Percentiles rank a stretch among this genome's conserved stretches.
Evolutionary conservation across 148 eudicot species (phyloP).

Genomic region (Polygonum maritimum): DNA sequence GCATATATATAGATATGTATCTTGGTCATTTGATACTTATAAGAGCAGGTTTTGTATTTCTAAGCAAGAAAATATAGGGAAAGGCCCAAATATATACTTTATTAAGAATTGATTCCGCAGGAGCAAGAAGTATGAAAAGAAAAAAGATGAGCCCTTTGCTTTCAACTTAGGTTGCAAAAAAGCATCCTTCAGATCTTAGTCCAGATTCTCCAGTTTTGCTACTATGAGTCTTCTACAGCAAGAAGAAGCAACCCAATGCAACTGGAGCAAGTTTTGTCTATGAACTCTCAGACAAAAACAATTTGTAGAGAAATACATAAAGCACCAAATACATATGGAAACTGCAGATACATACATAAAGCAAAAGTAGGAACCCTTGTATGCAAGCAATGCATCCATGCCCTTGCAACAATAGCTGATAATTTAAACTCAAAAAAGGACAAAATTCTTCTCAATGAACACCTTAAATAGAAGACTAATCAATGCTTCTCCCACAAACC

Average conservation of each 20-base stretch:
- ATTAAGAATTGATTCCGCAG: too few species aligned
- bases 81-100: too few species aligned
- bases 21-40: too few species aligned
- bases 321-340: background rate
- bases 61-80: too few species aligned
- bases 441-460: background rate
- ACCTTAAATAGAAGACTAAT: background rate
- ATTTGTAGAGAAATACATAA: background rate
- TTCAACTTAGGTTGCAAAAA: background rate
- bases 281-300: background rate
- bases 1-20: too few species aligned
- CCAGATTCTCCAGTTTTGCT: background rate
- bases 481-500: conserved; percentile 4
- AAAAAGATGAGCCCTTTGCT: background rate
- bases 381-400: conserved; percentile 60
- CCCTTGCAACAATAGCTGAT: conserved; percentile 16
- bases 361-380: conserved; percentile 8
- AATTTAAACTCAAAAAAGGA: background rate
- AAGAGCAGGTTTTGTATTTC: too few species aligned
- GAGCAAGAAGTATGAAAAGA: background rate
- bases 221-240: background rate
- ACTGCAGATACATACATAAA: background rate
- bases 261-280: background rate
- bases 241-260: conserved; percentile 7
- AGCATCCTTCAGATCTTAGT: background rate